These are phyloP conservation scores for Phytophthora melonis DNA, from an alignment of 352 stramenopile species.

Conservation along the genomic window DNA sequence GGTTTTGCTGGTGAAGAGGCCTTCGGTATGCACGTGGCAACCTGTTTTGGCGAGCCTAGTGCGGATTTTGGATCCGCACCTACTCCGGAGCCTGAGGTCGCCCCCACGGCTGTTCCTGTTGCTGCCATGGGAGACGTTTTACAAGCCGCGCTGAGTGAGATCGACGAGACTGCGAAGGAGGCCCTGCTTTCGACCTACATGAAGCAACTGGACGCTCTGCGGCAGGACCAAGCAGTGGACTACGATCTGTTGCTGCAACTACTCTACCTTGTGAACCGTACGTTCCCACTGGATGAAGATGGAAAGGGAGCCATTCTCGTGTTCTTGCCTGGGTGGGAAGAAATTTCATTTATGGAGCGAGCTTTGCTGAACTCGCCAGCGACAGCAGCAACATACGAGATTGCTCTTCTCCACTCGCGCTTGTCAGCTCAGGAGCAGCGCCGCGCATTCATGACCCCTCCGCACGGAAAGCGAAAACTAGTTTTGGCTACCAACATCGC, in stretches of 20 bases:
- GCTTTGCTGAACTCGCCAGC: slow-evolving; percentile 63
- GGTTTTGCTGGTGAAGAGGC: slow-evolving; percentile 85
- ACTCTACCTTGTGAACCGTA: slow-evolving; percentile 65
- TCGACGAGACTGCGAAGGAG: slow-evolving; percentile 48
- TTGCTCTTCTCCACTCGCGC: slow-evolving; percentile 79
- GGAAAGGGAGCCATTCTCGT: slow-evolving; percentile 81
- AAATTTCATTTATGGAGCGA: slow-evolving; percentile 84
- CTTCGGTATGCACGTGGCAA: slow-evolving; percentile 89
- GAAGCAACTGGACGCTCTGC: slow-evolving; percentile 67
- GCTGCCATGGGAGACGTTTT: slow-evolving; percentile 50
- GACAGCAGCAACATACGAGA: slow-evolving; percentile 64
- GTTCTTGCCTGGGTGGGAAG: slow-evolving; percentile 86
- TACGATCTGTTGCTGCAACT: slow-evolving; percentile 75
- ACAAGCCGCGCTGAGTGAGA: slow-evolving; percentile 38
- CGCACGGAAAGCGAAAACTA: slow-evolving; percentile 74
- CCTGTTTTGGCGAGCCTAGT: slow-evolving; percentile 71
- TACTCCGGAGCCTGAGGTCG: slow-evolving; percentile 19
- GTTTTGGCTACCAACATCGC: slow-evolving; percentile 96
- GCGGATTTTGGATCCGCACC: slow-evolving; percentile 17
- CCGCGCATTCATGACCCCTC: slow-evolving; percentile 70
- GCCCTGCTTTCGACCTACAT: slow-evolving; percentile 62
- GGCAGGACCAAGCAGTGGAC: slow-evolving; percentile 73
- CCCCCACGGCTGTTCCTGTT: slow-evolving; percentile 25
- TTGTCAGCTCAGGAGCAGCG: slow-evolving; percentile 78
- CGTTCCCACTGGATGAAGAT: slow-evolving; percentile 59